Evolutionary conservation across 768 basidiomycete species (phyloP).

Genomic region (Mrakia frigida): DNA sequence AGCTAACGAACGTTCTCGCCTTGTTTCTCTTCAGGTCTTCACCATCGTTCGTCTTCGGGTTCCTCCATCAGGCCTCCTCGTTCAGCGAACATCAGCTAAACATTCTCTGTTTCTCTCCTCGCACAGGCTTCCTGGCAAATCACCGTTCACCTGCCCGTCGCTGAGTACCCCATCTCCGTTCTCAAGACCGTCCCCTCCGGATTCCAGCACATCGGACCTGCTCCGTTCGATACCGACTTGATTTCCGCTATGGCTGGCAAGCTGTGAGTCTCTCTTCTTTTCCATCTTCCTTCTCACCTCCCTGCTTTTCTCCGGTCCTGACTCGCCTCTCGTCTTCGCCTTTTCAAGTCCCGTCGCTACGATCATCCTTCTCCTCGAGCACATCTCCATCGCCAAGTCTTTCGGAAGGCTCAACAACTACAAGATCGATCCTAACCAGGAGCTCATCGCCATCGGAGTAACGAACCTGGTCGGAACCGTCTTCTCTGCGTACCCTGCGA

Average conservation of each 20-base stretch:
- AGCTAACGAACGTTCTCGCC: too few species aligned
- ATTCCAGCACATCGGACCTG: constrained; percentile 50
- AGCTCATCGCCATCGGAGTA: constrained; percentile 95
- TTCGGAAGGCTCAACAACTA: constrained; percentile 74
- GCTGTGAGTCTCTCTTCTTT: constrained; percentile 46
- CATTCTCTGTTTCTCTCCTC: constrained; percentile 29
- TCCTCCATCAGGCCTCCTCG: too few species aligned
- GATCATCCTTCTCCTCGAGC: constrained; percentile 71
- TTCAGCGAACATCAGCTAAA: too few species aligned
- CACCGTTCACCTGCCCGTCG: constrained; percentile 54
- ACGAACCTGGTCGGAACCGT: constrained; percentile 61
- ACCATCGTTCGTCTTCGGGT: too few species aligned
- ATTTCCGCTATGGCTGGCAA: constrained; percentile 65
- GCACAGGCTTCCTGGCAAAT: constrained; percentile 85
- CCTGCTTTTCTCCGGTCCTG: too few species aligned
- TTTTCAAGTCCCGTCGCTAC: constrained; percentile 47
- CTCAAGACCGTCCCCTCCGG: constrained; percentile 75
- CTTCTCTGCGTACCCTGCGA: constrained; percentile 90
- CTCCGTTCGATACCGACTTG: constrained; percentile 52
- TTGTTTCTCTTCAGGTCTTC: too few species aligned
- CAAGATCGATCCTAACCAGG: constrained; percentile 56
- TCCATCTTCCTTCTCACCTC: too few species aligned
- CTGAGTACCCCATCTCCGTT: constrained; percentile 75
- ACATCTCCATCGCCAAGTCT: constrained; percentile 94
- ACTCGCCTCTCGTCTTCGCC: too few species aligned